Percentiles rank a stretch among this genome's conserved stretches.
Evolutionary conservation across 257 asterid species (phyloP).

Genomic region (Cynanchum wilfordii): DNA sequence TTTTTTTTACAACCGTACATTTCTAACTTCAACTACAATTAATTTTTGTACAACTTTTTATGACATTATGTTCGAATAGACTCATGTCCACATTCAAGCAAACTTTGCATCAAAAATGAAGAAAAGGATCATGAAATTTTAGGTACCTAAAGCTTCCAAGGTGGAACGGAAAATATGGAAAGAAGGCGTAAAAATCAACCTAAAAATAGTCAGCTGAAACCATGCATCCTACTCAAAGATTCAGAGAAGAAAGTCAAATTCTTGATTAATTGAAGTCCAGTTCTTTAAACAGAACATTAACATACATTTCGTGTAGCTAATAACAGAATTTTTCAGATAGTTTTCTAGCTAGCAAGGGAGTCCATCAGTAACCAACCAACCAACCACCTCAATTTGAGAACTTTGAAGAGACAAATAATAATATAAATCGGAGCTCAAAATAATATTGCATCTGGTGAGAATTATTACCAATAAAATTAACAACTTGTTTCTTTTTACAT

Average conservation of each 20-base stretch:
- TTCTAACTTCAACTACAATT: slow-evolving; percentile 52
- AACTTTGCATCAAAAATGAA: background rate
- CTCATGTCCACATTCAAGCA: slow-evolving; percentile 8
- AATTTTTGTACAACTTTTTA: background rate
- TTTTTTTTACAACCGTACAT: slow-evolving; percentile 27
- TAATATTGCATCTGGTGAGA: slow-evolving; percentile 3
- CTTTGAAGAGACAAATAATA: background rate
- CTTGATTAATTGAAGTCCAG: background rate
- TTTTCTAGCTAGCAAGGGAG: background rate
- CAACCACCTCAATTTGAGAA: slow-evolving; percentile 8
- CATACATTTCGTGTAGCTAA: background rate
- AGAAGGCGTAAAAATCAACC: background rate
- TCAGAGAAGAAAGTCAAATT: background rate
- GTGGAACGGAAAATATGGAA: background rate
- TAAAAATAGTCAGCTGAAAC: background rate
- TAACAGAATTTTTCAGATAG: background rate
- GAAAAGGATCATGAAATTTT: background rate
- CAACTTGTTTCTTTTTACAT: background rate
- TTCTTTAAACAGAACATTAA: too few species aligned
- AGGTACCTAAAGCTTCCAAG: background rate
- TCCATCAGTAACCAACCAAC: background rate
- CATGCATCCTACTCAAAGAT: background rate
- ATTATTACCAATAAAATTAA: background rate
- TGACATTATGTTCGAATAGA: slow-evolving; percentile 5
- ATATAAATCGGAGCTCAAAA: too few species aligned